Percentiles rank a stretch among this genome's conserved stretches.
phyloP scores from a whole-genome alignment of 129 eudicot genomes.

The Daucus carota region DNA sequence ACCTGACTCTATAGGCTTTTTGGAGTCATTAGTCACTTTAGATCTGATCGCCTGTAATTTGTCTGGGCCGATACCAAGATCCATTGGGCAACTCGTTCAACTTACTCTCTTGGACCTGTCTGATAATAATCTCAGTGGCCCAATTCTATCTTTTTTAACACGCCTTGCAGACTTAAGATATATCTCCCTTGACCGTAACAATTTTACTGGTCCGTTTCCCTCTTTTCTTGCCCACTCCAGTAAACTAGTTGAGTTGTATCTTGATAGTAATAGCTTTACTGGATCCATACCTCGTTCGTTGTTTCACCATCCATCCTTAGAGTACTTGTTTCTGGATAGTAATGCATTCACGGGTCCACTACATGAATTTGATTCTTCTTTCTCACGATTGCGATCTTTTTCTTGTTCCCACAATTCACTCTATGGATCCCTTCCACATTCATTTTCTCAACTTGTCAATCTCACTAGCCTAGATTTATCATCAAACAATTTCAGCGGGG shows the following conservation, averaged over 20 bases:
- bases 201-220: no score
- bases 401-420: not conserved
- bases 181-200: rapidly evolving
- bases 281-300: not conserved
- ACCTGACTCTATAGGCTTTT: no score
- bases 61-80: not conserved
- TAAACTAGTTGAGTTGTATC: not conserved
- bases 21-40: not conserved
- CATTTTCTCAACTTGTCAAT: not conserved
- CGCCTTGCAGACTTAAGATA: not conserved
- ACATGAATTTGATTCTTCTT: no score
- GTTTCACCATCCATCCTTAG: not conserved
- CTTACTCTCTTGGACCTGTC: not conserved
- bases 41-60: not conserved
- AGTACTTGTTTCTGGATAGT: no score
- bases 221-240: no score
- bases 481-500: not conserved
- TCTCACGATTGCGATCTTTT: no score
- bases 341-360: no score
- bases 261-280: not conserved
- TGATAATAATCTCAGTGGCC: not conserved
- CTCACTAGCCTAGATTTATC: not conserved
- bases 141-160: no score
- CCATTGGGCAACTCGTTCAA: not conserved
- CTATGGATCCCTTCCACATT: not conserved